These are phyloP conservation scores for Jaminaea rosea DNA, from an alignment of 1,284 basidiomycete genomes.

Conservation along the genomic window DNA sequence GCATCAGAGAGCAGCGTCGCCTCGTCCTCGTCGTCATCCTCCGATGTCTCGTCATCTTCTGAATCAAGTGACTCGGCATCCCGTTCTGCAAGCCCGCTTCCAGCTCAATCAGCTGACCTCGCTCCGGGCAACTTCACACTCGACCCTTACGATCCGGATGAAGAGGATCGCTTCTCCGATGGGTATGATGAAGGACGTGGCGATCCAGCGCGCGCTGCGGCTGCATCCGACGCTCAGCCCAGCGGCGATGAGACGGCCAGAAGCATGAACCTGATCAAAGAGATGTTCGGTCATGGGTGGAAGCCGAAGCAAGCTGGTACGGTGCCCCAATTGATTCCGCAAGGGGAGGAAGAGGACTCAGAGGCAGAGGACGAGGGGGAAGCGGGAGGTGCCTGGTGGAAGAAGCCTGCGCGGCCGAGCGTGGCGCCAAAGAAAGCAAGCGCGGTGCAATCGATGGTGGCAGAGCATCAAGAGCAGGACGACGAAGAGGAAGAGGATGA, in stretches of 20 bases:
- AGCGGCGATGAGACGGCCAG: background rate
- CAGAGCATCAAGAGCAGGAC: background rate
- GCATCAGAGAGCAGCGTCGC: background rate
- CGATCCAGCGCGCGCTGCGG: background rate
- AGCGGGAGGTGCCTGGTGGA: no score
- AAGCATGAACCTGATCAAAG: constrained; percentile 14
- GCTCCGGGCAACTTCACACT: background rate
- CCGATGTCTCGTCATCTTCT: no score
- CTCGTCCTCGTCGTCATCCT: background rate
- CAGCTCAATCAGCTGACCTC: no score
- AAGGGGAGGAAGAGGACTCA: no score
- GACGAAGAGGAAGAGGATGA: background rate
- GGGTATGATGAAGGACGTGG: constrained; percentile 31
- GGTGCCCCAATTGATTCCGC: no score
- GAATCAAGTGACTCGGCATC: background rate
- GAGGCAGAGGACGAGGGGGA: no score
- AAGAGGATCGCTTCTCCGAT: constrained; percentile 31
- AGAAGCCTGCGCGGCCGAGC: no score
- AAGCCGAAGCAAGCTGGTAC: no score
- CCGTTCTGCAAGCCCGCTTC: no score
- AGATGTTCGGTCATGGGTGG: constrained; percentile 53
- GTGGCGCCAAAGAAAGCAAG: no score
- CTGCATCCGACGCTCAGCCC: background rate
- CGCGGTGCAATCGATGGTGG: background rate
- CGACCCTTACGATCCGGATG: constrained; percentile 17